These are phyloP conservation scores for Paramecium sexaurelia DNA, from an alignment of 73 alveolate genomes.

Conservation along the genomic window DNA sequence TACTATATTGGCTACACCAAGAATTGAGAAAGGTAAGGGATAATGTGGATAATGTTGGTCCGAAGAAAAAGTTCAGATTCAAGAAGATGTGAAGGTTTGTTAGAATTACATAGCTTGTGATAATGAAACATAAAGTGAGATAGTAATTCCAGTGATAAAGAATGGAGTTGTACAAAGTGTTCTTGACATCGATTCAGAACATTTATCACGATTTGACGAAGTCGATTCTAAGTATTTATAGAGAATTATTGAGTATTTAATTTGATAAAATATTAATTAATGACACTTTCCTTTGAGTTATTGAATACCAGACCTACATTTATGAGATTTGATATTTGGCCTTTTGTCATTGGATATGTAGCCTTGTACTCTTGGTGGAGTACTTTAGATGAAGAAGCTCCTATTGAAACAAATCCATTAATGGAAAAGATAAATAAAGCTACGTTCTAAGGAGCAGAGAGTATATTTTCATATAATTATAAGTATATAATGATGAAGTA, in stretches of 20 bases:
- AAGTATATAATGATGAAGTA: constrained; percentile 18
- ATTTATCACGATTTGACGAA: constrained; percentile 42
- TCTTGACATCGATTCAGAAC: constrained; percentile 68
- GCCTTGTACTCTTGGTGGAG: constrained; percentile 59
- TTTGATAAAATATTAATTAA: constrained; percentile 27
- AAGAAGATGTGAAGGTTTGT: constrained; percentile 63
- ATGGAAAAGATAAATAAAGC: constrained; percentile 25
- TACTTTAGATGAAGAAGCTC: constrained; percentile 51
- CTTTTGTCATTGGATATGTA: constrained; percentile 47
- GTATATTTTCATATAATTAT: background rate
- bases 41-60: constrained; percentile 66
- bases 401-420: background rate
- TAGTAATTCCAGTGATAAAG: constrained; percentile 70
- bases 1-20: constrained; percentile 69
- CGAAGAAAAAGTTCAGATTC: constrained; percentile 52
- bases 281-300: constrained; percentile 54
- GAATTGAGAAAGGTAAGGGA: constrained; percentile 65
- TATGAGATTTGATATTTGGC: constrained; percentile 57
- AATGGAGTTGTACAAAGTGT: constrained; percentile 69
- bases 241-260: constrained; percentile 32
- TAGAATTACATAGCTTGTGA: constrained; percentile 74
- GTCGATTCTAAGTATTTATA: constrained; percentile 52
- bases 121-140: constrained; percentile 71
- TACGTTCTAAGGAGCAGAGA: background rate
- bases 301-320: constrained; percentile 37